Percentiles rank a stretch among this genome's conserved stretches.
Evolutionary conservation across 345 rosid genomes (phyloP).

Genomic region (Eucalyptus erythrocorys): DNA sequence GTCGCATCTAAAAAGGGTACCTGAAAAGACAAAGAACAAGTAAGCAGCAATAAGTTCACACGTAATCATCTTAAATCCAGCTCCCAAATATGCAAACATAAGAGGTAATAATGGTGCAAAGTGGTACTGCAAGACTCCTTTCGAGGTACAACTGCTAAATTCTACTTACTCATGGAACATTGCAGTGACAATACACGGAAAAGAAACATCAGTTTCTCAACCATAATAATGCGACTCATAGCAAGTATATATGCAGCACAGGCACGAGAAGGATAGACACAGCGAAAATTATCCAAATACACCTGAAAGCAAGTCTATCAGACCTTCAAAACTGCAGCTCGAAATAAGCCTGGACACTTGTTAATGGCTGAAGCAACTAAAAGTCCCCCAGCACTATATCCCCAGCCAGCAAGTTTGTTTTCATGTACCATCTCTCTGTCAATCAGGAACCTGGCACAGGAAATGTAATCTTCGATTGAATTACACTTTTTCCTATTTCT

Average conservation of each 20-base stretch:
- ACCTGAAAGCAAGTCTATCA: background rate
- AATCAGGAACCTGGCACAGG: slow-evolving; percentile 68
- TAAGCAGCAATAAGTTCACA: background rate
- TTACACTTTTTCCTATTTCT: slow-evolving; percentile 52
- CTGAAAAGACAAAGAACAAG: slow-evolving; percentile 12
- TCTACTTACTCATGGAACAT: background rate
- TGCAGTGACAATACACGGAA: background rate
- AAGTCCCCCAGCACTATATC: slow-evolving; percentile 92
- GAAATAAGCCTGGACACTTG: slow-evolving; percentile 48
- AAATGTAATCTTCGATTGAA: slow-evolving; percentile 64
- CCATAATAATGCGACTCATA: background rate
- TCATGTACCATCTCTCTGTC: slow-evolving; percentile 55
- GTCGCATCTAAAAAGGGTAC: slow-evolving; percentile 92
- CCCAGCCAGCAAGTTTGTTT: slow-evolving; percentile 82
- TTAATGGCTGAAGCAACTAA: slow-evolving; percentile 91
- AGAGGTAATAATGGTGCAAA: background rate
- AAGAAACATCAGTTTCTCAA: background rate
- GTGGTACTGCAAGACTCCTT: background rate
- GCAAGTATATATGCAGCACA: background rate
- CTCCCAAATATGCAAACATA: background rate
- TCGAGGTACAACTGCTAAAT: background rate
- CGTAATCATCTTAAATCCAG: background rate
- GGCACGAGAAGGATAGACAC: background rate
- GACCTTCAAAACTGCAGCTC: slow-evolving; percentile 84
- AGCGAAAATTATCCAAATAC: background rate